These are phyloP conservation scores for Termitomyces sp. DNA, from an alignment of 768 basidiomycete genomes.

Conservation along the genomic window DNA sequence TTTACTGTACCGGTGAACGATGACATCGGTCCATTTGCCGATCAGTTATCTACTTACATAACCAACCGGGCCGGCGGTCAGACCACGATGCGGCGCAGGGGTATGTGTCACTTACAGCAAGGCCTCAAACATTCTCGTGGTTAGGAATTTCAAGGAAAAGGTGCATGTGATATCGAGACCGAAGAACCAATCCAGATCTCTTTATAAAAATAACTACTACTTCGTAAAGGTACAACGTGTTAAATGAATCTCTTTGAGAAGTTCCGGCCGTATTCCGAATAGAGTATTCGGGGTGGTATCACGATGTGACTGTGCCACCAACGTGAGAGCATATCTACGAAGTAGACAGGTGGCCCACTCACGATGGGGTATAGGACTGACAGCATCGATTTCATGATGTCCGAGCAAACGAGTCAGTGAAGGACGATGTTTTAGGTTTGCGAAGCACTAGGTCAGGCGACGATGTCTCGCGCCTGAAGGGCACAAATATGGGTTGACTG, in stretches of 20 bases:
- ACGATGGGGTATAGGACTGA: constrained; percentile 10
- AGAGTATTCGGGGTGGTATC: constrained; percentile 5
- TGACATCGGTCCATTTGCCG: too few species aligned
- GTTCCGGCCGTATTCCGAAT: constrained; percentile 2
- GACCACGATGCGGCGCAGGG: too few species aligned
- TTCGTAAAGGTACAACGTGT: background rate
- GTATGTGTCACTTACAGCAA: too few species aligned
- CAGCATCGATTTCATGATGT: constrained; percentile 1
- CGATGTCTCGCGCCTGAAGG: constrained; percentile 46
- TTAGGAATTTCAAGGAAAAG: background rate
- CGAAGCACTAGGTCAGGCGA: constrained; percentile 50
- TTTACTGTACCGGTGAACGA: too few species aligned
- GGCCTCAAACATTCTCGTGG: background rate
- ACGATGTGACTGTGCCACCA: background rate
- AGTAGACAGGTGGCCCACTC: background rate
- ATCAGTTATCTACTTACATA: too few species aligned
- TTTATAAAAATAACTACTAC: background rate
- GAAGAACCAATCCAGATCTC: background rate
- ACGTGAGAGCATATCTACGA: background rate
- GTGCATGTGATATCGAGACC: background rate
- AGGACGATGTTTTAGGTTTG: constrained; percentile 22
- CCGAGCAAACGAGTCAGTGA: constrained; percentile 5
- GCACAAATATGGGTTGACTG: constrained; percentile 39
- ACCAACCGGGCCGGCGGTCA: too few species aligned
- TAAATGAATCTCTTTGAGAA: background rate